These are phyloP conservation scores for Phytophthora brassicae DNA, from an alignment of 352 stramenopile genomes.

Conservation along the genomic window DNA sequence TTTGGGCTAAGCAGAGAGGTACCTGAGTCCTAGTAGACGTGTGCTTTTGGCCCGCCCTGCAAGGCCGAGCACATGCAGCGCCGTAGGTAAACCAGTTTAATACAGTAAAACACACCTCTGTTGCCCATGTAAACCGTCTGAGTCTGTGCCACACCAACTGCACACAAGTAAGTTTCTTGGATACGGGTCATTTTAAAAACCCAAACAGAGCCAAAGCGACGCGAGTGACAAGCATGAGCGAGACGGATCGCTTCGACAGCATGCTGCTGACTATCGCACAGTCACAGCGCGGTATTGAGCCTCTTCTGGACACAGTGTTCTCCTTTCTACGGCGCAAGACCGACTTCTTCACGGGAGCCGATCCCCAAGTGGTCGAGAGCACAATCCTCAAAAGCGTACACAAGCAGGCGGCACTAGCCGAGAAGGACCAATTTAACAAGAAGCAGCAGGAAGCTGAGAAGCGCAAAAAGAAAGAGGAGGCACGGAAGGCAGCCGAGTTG, in stretches of 20 bases:
- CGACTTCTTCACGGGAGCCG: slow-evolving; percentile 97
- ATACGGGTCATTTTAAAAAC: slow-evolving; percentile 9
- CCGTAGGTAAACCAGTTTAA: slow-evolving; percentile 32
- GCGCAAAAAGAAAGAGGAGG: slow-evolving; percentile 56
- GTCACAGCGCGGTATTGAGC: slow-evolving; percentile 96
- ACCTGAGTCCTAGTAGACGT: slow-evolving; percentile 20
- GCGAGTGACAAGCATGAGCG: slow-evolving; percentile 48
- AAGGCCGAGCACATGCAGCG: neutral
- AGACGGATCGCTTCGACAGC: slow-evolving; percentile 89
- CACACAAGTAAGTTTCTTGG: slow-evolving; percentile 9
- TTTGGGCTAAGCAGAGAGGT: slow-evolving; percentile 60
- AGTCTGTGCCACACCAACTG: neutral
- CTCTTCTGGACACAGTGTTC: slow-evolving; percentile 97
- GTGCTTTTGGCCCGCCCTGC: slow-evolving; percentile 22
- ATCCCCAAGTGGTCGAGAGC: slow-evolving; percentile 70
- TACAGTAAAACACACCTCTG: slow-evolving; percentile 35
- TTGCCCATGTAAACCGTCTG: slow-evolving; percentile 13
- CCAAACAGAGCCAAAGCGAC: slow-evolving; percentile 6
- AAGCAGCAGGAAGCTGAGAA: slow-evolving; percentile 85
- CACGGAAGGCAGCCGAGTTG: slow-evolving; percentile 40
- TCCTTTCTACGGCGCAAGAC: slow-evolving; percentile 98
- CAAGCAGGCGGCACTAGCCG: slow-evolving; percentile 89
- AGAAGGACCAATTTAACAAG: slow-evolving; percentile 77
- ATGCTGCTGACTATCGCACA: slow-evolving; percentile 98
- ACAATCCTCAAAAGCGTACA: slow-evolving; percentile 89